Evolutionary conservation across 2,329 filamentous ascomycete genomes (phyloP).

Genomic region (Colletotrichum tofieldiae): DNA sequence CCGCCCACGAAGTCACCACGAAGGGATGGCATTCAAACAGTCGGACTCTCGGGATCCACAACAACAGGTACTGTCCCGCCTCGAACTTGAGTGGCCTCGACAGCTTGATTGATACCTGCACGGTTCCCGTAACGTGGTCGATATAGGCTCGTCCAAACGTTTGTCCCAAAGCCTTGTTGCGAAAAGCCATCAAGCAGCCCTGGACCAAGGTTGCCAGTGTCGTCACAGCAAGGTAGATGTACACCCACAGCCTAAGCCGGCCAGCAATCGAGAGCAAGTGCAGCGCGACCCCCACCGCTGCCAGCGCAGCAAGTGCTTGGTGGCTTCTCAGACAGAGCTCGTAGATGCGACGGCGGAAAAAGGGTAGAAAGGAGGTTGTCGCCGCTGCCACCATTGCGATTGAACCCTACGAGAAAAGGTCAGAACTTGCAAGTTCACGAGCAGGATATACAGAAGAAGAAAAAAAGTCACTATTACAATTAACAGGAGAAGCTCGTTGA

Average conservation of each 20-base stretch:
- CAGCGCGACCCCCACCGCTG: not conserved
- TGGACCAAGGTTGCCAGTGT: not conserved
- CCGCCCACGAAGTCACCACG: not conserved
- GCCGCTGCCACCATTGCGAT: not conserved
- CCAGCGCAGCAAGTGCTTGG: not conserved
- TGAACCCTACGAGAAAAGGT: not conserved
- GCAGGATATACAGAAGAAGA: too few relatives aligned
- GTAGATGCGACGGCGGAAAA: not conserved
- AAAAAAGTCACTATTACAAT: not conserved
- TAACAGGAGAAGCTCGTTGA: not conserved
- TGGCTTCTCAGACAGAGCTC: not conserved
- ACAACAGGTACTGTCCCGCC: slow-evolving; percentile 1
- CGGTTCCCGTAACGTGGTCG: not conserved
- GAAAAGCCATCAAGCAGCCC: not conserved
- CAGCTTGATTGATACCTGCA: not conserved
- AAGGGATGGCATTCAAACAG: slow-evolving; percentile 11
- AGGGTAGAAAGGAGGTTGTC: not conserved
- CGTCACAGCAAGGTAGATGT: not conserved
- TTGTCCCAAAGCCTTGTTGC: not conserved
- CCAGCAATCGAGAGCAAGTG: not conserved
- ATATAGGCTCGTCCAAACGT: slow-evolving; percentile 9
- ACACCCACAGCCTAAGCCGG: not conserved
- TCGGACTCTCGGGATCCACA: slow-evolving; percentile 6
- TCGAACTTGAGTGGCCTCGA: slow-evolving; percentile 3
- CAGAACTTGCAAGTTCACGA: too few relatives aligned